Percentiles rank a stretch among this genome's conserved stretches.
Conservation (phyloP, 2,329 filamentous ascomycete genomes). For the Colletotrichum caudatum region DNA sequence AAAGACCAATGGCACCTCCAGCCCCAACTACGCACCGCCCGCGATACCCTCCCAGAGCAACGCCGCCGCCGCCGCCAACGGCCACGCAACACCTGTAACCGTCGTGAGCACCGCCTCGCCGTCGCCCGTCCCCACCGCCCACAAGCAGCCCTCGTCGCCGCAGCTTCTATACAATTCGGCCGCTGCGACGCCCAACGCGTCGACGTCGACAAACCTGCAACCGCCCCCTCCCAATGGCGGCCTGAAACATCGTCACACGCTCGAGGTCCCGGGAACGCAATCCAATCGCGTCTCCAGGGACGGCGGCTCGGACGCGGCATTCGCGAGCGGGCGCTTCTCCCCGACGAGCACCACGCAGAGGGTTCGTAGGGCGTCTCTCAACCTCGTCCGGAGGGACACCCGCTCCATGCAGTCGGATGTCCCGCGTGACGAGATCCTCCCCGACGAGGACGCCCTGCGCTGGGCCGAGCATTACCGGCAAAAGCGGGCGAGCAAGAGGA, state of each 20-base stretch:
- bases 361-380: conserved; percentile 84
- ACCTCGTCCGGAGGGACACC: conserved; percentile 82
- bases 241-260: conserved; percentile 85
- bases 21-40: conserved; percentile 48
- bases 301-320: conserved; percentile 72
- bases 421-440: conserved; percentile 83
- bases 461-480: conserved; percentile 95
- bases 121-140: conserved; percentile 42
- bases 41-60: conserved; percentile 43
- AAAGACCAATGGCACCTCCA: conserved; percentile 42
- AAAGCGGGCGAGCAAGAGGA: conserved; percentile 89
- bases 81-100: conserved; percentile 32
- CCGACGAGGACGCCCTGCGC: conserved; percentile 89
- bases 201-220: conserved; percentile 63
- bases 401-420: conserved; percentile 87
- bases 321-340: conserved; percentile 85
- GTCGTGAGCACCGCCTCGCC: conserved; percentile 33
- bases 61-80: conserved; percentile 43
- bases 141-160: conserved; percentile 50
- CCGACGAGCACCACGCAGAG: conserved; percentile 66
- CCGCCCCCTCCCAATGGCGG: conserved; percentile 69
- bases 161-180: conserved; percentile 67
- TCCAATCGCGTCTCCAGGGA: conserved; percentile 80
- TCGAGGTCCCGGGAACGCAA: conserved; percentile 82
- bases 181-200: conserved; percentile 50